Evolutionary conservation across 768 basidiomycete genomes (phyloP).

Genomic region (Rhodosporidiobolus sp.): DNA sequence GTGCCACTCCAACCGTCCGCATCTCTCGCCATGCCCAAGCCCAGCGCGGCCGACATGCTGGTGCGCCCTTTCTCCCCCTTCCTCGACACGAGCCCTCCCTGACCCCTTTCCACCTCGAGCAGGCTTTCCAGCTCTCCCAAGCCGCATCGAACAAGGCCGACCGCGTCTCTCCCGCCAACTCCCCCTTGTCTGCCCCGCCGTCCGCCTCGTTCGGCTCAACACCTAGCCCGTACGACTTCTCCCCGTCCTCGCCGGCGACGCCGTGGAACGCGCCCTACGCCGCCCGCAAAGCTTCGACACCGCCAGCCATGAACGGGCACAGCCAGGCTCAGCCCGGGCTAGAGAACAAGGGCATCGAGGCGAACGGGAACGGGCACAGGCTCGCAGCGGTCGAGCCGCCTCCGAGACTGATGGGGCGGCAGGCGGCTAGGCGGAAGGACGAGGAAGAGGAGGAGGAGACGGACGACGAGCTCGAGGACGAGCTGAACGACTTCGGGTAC

Average conservation of each 20-base stretch:
- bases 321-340: too few species aligned
- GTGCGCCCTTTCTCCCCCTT: neutral
- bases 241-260: too few species aligned
- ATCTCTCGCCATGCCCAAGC: constrained; percentile 4
- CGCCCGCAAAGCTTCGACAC: too few species aligned
- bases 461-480: constrained; percentile 24
- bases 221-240: neutral
- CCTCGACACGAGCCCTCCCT: neutral
- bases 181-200: neutral
- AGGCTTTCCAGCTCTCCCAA: constrained; percentile 21
- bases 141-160: neutral
- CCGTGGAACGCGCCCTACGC: neutral
- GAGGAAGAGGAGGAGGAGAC: constrained; percentile 5
- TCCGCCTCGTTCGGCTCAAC: neutral
- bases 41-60: neutral
- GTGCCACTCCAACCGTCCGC: neutral
- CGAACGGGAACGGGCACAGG: neutral
- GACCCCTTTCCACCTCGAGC: neutral
- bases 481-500: constrained; percentile 31
- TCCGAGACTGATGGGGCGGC: neutral
- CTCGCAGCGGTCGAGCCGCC: neutral
- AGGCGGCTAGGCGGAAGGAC: neutral
- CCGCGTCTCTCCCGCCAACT: neutral
- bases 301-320: too few species aligned
- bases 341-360: neutral